phyloP scores from a whole-genome alignment of 2,329 filamentous ascomycete genomes.

The Myriosclerotinia scirpicola region DNA sequence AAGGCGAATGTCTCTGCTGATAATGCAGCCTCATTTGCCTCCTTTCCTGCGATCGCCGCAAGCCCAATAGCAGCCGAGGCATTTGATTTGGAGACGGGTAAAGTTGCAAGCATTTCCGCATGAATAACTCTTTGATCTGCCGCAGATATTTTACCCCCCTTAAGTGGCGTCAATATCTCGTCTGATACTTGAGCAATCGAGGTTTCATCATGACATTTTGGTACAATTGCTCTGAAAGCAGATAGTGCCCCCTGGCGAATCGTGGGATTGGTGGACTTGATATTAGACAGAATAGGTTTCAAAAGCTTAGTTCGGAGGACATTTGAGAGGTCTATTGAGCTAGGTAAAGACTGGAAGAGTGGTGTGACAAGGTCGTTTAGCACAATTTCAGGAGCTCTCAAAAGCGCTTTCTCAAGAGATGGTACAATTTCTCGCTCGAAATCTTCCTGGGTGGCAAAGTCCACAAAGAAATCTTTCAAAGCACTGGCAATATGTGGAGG shows the following conservation, averaged over 20 bases:
- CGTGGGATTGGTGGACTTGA: constrained; percentile 81
- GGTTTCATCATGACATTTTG: constrained; percentile 56
- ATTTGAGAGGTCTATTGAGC: constrained; percentile 73
- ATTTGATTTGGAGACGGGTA: constrained; percentile 60
- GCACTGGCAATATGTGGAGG: constrained; percentile 71
- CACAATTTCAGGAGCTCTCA: constrained; percentile 88
- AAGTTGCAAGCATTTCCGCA: constrained; percentile 71
- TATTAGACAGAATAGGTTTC: constrained; percentile 84
- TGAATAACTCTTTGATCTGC: constrained; percentile 83
- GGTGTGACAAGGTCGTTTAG: constrained; percentile 75
- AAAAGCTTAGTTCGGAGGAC: constrained; percentile 70
- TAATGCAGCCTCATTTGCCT: constrained; percentile 83
- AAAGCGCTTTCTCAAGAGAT: constrained; percentile 80
- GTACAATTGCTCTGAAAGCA: constrained; percentile 71
- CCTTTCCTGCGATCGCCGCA: constrained; percentile 70
- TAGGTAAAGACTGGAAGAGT: constrained; percentile 68
- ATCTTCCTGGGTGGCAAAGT: constrained; percentile 72
- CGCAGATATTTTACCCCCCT: constrained; percentile 77
- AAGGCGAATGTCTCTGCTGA: constrained; percentile 73
- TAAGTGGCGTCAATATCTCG: constrained; percentile 78
- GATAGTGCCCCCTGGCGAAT: constrained; percentile 75
- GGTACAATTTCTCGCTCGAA: constrained; percentile 74
- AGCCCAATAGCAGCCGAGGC: constrained; percentile 67
- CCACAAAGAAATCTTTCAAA: constrained; percentile 77
- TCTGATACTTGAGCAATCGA: constrained; percentile 68